phyloP scores from a whole-genome alignment of 495 filamentous ascomycete species.

The Aspergillus baeticus region DNA sequence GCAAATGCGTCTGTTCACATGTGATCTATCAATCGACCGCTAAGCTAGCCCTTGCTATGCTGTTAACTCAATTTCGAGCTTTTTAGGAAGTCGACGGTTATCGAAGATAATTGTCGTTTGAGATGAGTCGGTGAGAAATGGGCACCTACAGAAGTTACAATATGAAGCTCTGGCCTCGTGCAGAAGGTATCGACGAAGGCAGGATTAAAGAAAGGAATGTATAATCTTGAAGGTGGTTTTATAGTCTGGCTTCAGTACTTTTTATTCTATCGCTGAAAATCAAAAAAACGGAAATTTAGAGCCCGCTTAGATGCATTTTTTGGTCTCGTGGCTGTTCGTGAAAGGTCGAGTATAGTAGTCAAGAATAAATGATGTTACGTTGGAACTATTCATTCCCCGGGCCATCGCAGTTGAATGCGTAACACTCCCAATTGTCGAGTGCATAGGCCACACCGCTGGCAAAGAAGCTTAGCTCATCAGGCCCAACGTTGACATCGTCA shows the following conservation, averaged over 20 bases:
- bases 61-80: no score
- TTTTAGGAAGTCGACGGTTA: no score
- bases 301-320: neutral
- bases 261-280: constrained; percentile 2
- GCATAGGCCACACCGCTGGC: constrained; percentile 41
- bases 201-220: neutral
- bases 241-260: neutral
- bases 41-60: no score
- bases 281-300: neutral
- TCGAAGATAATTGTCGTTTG: no score
- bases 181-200: neutral
- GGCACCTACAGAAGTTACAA: neutral
- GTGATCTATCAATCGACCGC: no score
- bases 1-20: no score
- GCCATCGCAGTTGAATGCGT: neutral
- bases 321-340: constrained; percentile 7
- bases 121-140: no score
- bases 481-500: constrained; percentile 31
- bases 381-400: neutral
- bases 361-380: neutral
- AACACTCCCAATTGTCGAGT: constrained; percentile 30
- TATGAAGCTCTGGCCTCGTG: neutral
- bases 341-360: neutral
- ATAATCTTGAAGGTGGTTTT: neutral
- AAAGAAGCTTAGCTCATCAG: constrained; percentile 46